These are phyloP conservation scores for Fusarium nematophilum DNA, from an alignment of 2,329 filamentous ascomycete species.

Conservation along the genomic window DNA sequence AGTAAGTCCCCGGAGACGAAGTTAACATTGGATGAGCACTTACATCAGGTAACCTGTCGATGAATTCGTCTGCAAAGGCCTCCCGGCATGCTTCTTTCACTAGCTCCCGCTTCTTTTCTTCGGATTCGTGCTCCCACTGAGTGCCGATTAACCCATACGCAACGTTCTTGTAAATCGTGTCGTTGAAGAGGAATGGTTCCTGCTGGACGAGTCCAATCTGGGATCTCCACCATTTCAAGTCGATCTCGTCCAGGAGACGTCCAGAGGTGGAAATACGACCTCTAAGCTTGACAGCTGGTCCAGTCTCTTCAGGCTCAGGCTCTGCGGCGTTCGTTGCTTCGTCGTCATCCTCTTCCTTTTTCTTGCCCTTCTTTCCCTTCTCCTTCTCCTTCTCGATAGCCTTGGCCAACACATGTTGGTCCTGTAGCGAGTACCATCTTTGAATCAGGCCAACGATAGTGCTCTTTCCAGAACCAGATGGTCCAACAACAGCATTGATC, in stretches of 20 bases:
- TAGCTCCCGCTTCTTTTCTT: slow-evolving; percentile 67
- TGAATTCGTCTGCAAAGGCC: slow-evolving; percentile 77
- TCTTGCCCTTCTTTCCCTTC: slow-evolving; percentile 55
- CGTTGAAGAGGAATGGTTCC: slow-evolving; percentile 75
- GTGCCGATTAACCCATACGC: slow-evolving; percentile 67
- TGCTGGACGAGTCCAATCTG: slow-evolving; percentile 76
- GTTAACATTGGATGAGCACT: slow-evolving; percentile 23
- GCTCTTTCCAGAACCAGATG: slow-evolving; percentile 79
- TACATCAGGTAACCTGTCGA: slow-evolving; percentile 69
- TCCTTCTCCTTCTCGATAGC: slow-evolving; percentile 60
- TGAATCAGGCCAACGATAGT: slow-evolving; percentile 79
- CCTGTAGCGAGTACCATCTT: slow-evolving; percentile 74
- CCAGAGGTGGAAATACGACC: slow-evolving; percentile 63
- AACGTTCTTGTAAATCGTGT: slow-evolving; percentile 72
- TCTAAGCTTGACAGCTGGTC: slow-evolving; percentile 58
- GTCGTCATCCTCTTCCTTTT: slow-evolving; percentile 47
- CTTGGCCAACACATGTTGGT: slow-evolving; percentile 64
- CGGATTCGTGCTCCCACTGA: slow-evolving; percentile 62
- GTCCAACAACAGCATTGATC: slow-evolving; percentile 78
- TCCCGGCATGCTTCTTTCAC: slow-evolving; percentile 74
- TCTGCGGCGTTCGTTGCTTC: slow-evolving; percentile 44
- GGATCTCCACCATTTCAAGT: slow-evolving; percentile 72
- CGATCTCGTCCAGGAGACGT: slow-evolving; percentile 65
- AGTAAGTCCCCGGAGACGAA: slow-evolving; percentile 17
- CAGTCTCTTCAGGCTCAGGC: slow-evolving; percentile 51